Conservation (phyloP, 495 filamentous ascomycete species). For the Cercophora scortea region DNA sequence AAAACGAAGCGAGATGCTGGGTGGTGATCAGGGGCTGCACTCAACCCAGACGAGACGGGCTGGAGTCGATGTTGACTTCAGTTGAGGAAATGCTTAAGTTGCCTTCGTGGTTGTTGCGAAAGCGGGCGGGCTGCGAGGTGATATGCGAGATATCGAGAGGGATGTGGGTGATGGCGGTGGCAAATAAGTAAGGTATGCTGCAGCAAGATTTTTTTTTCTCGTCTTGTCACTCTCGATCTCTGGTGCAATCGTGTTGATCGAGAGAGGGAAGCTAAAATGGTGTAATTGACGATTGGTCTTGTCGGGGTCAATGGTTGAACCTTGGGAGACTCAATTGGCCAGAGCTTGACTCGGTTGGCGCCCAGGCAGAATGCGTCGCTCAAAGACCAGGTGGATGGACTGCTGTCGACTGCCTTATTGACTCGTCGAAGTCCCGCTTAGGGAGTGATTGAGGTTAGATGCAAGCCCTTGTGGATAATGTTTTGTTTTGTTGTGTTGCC, state of each 20-base stretch:
- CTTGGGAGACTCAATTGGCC: neutral
- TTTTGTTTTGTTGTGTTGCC: too few species aligned
- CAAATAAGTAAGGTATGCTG: slow-evolving; percentile 21
- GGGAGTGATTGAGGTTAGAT: too few species aligned
- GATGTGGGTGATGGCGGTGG: slow-evolving; percentile 17
- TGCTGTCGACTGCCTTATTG: too few species aligned
- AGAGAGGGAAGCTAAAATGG: neutral
- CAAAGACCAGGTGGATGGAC: too few species aligned
- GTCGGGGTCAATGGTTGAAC: neutral
- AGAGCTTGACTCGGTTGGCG: slow-evolving; percentile 7
- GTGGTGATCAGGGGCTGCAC: neutral
- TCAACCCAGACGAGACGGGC: neutral
- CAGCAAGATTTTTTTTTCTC: slow-evolving; percentile 21
- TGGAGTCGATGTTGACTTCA: neutral
- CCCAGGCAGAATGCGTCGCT: neutral
- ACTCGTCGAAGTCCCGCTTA: too few species aligned
- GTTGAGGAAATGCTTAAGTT: neutral
- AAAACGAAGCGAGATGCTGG: neutral
- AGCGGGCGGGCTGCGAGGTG: neutral
- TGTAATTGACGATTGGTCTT: neutral
- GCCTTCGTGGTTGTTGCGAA: neutral
- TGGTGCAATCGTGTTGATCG: too few species aligned
- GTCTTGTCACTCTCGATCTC: neutral
- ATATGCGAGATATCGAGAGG: slow-evolving; percentile 1
- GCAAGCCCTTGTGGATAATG: too few species aligned